Conservation (phyloP, 1,139 yeast species). For the Taiozyma sp. region DNA sequence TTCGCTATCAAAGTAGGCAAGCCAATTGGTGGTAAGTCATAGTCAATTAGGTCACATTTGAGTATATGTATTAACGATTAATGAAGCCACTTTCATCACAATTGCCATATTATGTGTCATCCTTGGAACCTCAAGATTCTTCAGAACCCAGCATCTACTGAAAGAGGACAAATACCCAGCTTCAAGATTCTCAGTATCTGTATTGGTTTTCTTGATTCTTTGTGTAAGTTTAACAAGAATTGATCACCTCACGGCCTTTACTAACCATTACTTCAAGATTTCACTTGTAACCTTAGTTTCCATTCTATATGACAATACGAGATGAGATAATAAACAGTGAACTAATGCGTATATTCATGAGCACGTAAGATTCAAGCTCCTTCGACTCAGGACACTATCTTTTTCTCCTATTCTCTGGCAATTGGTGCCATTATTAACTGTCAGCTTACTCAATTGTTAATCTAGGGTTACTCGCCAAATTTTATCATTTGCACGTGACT, state of each 20-base stretch:
- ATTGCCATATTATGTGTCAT: conserved; percentile 35
- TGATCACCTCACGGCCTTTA: background rate
- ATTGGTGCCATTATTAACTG: too few species aligned
- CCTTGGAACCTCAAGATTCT: conserved; percentile 39
- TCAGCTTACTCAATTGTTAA: too few species aligned
- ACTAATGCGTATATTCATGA: too few species aligned
- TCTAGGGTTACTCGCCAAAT: background rate
- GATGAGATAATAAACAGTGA: background rate
- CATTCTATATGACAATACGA: conserved; percentile 8
- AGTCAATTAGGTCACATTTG: background rate
- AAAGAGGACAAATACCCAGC: conserved; percentile 46
- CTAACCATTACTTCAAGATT: background rate
- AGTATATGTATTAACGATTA: conserved; percentile 1
- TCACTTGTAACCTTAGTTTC: conserved; percentile 13
- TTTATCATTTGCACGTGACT: background rate
- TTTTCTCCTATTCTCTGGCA: too few species aligned
- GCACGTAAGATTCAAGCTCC: background rate
- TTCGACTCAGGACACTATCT: background rate
- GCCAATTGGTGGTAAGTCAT: conserved; percentile 22
- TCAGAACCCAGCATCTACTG: conserved; percentile 38
- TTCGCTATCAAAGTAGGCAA: conserved; percentile 14
- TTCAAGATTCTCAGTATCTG: conserved; percentile 31
- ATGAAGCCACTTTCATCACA: conserved; percentile 31
- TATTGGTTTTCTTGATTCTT: conserved; percentile 32
- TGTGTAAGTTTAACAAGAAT: conserved; percentile 24